phyloP scores from a whole-genome alignment of 2,329 filamentous ascomycete genomes.

The Zelopaecilomyces penicillatus region DNA sequence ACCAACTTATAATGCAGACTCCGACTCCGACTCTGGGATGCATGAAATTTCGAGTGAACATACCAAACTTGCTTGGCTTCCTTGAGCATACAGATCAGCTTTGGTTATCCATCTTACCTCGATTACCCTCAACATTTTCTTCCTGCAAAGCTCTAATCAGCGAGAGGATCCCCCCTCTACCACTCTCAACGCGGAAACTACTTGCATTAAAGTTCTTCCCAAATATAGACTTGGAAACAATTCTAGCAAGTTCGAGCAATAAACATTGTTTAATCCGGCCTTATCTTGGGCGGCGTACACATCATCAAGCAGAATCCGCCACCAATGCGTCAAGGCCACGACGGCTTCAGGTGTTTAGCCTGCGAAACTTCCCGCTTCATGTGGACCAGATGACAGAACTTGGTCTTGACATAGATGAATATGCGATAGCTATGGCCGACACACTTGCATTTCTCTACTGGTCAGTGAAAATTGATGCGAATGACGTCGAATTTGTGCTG shows the following conservation, averaged over 20 bases:
- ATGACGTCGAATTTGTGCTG: conserved; percentile 49
- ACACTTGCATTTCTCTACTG: conserved; percentile 44
- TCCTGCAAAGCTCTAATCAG: conserved; percentile 21
- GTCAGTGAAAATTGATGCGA: conserved; percentile 37
- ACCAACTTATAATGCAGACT: not conserved
- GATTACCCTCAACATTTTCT: conserved; percentile 12
- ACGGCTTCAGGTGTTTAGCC: conserved; percentile 21
- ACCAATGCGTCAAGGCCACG: not conserved
- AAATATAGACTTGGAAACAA: not conserved
- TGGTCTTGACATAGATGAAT: conserved; percentile 22
- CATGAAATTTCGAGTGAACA: not conserved
- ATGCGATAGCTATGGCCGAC: conserved; percentile 39
- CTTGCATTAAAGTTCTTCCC: conserved; percentile 15
- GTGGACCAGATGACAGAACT: conserved; percentile 41
- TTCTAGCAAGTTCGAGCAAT: conserved; percentile 21
- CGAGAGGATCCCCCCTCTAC: conserved; percentile 19
- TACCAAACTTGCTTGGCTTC: not conserved
- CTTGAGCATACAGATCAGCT: not conserved
- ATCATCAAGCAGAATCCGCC: not conserved
- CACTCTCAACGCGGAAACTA: conserved; percentile 6
- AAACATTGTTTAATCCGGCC: conserved; percentile 41
- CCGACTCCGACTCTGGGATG: too few relatives aligned
- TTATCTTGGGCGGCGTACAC: conserved; percentile 34
- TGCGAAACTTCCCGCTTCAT: conserved; percentile 43
- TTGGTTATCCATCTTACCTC: conserved; percentile 13